Evolutionary conservation across 1,139 yeast species (phyloP).

Genomic region (Suhomyces yuchorum): DNA sequence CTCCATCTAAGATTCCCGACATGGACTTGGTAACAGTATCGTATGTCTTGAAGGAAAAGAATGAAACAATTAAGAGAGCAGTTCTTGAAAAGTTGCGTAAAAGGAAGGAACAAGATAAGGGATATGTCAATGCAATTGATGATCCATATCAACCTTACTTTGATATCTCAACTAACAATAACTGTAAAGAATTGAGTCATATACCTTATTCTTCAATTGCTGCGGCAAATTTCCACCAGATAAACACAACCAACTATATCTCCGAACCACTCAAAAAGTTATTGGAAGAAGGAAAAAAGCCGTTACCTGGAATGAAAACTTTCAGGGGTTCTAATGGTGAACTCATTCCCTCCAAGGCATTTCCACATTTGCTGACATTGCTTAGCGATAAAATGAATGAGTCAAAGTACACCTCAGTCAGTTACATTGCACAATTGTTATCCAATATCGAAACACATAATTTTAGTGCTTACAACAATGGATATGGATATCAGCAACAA

Average conservation of each 20-base stretch:
- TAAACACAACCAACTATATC: slow-evolving; percentile 60
- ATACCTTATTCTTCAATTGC: slow-evolving; percentile 80
- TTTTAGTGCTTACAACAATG: slow-evolving; percentile 49
- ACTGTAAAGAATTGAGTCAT: slow-evolving; percentile 57
- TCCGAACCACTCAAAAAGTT: slow-evolving; percentile 42
- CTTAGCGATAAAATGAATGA: slow-evolving; percentile 33
- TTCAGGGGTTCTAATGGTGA: slow-evolving; percentile 51
- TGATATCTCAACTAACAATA: slow-evolving; percentile 60
- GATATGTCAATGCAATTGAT: slow-evolving; percentile 84
- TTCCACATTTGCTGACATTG: slow-evolving; percentile 45
- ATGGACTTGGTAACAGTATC: slow-evolving; percentile 86
- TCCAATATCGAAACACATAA: slow-evolving; percentile 50
- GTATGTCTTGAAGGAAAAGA: slow-evolving; percentile 71
- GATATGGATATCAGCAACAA: slow-evolving; percentile 35
- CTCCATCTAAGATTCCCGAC: slow-evolving; percentile 91
- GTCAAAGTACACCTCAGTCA: slow-evolving; percentile 27
- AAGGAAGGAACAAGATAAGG: slow-evolving; percentile 69
- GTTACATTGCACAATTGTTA: slow-evolving; percentile 44
- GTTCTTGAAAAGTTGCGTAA: slow-evolving; percentile 81
- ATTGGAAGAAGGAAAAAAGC: slow-evolving; percentile 43
- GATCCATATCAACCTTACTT: slow-evolving; percentile 89
- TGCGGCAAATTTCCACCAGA: slow-evolving; percentile 71
- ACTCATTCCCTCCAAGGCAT: slow-evolving; percentile 44
- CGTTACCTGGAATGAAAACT: slow-evolving; percentile 47
- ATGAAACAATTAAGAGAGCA: slow-evolving; percentile 74